Evolutionary conservation across 1,284 basidiomycete species (phyloP), one percentile per base, ranked within the genome.

Genomic region (Melampsora americana): DNA sequence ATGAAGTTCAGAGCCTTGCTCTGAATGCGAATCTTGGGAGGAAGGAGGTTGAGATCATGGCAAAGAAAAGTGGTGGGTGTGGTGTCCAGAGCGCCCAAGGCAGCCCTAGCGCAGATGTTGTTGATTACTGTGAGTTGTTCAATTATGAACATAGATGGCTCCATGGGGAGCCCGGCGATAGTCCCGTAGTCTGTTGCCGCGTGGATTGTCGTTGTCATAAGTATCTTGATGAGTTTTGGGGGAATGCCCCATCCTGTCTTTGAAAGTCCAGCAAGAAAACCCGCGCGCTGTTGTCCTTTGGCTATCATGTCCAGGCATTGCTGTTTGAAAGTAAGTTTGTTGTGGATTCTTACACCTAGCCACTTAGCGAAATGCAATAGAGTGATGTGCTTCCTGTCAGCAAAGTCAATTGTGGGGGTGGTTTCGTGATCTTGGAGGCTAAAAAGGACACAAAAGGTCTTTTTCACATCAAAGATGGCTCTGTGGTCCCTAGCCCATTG

Each of bases 301-400:
- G 42, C 42, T 28, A 39, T 5, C 6, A 59, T 23, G 26, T 61
- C 60, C 2, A 26, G 32, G 14, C 32, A n/a, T 7, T 62, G 69
- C 18, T 18, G 56, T 26, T 72, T 72, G 23, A 72, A 72, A 28
- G 42, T 50, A 20, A 72, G 62, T 11, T 72, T 72, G n/a, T 11
- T 30, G 30, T 66, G 26, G 11, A 72, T 18, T 30, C 14, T 42
- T 1, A 59, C n/a, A 5, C 68, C 68, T 32, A 69, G 32, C 68
- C 68, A 69, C 35, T 69, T 69, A 14, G 44, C 39, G 11, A 59
- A 16, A 20, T 1, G 11, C 6, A 3, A 23, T 56, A n/a, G 11
- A 65, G 23, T 60, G n/a, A 48, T 9, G 32, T 35, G 23, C 32
- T 48, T 39, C 26, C 11, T 14, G 16, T 53, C 35, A 23, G 35